A percentile compares a stretch with the other conserved stretches of the same genome.
phyloP scores from a whole-genome alignment of 1,284 basidiomycete species.

The Cutaneotrichosporon sp. region DNA sequence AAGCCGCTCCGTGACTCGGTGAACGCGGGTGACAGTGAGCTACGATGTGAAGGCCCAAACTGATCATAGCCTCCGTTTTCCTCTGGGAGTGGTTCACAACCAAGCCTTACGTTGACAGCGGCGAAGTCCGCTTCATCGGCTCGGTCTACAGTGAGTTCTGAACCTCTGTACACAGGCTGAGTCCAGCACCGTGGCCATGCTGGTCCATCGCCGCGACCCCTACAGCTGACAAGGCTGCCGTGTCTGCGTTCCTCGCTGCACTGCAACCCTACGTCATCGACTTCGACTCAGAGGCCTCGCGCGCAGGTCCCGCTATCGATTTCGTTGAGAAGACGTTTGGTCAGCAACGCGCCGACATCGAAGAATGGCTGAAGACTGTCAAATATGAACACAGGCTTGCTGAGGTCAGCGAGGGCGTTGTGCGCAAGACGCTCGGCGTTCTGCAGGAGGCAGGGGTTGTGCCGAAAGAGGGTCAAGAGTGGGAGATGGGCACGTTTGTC shows the following conservation, averaged over 20 bases:
- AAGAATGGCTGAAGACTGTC: conserved; percentile 78
- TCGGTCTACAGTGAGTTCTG: conserved; percentile 43
- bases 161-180: background rate
- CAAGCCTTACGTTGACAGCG: conserved; percentile 80
- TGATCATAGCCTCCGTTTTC: conserved; percentile 37
- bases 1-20: conserved; percentile 83
- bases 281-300: conserved; percentile 63
- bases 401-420: conserved; percentile 52
- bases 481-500: conserved; percentile 60
- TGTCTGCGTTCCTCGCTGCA: conserved; percentile 59
- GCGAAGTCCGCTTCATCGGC: conserved; percentile 67
- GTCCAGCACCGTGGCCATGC: conserved; percentile 86
- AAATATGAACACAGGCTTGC: conserved; percentile 65
- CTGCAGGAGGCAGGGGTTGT: conserved; percentile 72
- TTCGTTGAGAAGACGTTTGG: conserved; percentile 75
- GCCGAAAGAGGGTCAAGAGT: conserved; percentile 55
- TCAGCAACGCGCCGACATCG: conserved; percentile 59
- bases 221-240: conserved; percentile 52
- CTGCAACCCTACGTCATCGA: conserved; percentile 62
- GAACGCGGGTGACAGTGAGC: conserved; percentile 61
- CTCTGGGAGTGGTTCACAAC: conserved; percentile 97
- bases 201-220: conserved; percentile 87
- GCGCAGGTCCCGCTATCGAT: conserved; percentile 60
- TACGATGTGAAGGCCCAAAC: background rate
- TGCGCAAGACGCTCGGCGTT: conserved; percentile 36